Evolutionary conservation across 345 rosid species (phyloP).

Genomic region (Cochlearia excelsa): DNA sequence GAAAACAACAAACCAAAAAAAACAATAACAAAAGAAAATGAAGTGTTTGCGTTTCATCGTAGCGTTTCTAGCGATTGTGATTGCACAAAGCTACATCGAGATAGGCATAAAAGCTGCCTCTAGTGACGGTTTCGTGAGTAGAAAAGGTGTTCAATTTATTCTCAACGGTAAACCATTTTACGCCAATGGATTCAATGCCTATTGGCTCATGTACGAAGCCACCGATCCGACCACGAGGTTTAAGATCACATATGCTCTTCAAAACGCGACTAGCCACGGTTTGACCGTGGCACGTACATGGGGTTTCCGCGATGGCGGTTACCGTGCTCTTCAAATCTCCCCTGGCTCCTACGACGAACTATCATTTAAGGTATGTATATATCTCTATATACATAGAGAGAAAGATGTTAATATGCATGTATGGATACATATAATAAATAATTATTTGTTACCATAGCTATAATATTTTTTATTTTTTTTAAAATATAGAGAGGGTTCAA

Average conservation of each 20-base stretch:
- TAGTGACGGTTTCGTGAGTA: slow-evolving; percentile 29
- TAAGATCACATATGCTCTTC: slow-evolving; percentile 26
- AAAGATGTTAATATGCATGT: too few species aligned
- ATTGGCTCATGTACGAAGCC: slow-evolving; percentile 36
- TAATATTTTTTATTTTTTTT: too few species aligned
- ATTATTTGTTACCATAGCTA: too few species aligned
- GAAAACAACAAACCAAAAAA: slow-evolving; percentile 11
- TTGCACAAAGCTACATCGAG: slow-evolving; percentile 19
- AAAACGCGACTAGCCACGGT: slow-evolving; percentile 25
- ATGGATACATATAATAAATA: too few species aligned
- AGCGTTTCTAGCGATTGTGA: slow-evolving; percentile 22
- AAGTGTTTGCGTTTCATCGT: slow-evolving; percentile 18
- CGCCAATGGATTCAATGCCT: slow-evolving; percentile 35
- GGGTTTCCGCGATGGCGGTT: slow-evolving; percentile 32
- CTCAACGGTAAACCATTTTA: slow-evolving; percentile 33
- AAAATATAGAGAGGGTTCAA: too few species aligned
- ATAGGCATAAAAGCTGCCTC: slow-evolving; percentile 18
- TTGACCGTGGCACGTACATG: slow-evolving; percentile 32
- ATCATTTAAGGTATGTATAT: slow-evolving; percentile 20
- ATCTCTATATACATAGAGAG: background rate
- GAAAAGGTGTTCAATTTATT: slow-evolving; percentile 27
- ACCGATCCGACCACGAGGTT: slow-evolving; percentile 30
- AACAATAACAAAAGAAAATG: slow-evolving; percentile 7
- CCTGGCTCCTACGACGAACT: slow-evolving; percentile 32
- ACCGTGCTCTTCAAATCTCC: slow-evolving; percentile 31